Conservation (phyloP, 257 asterid species). For the Anisodus tanguticus region DNA sequence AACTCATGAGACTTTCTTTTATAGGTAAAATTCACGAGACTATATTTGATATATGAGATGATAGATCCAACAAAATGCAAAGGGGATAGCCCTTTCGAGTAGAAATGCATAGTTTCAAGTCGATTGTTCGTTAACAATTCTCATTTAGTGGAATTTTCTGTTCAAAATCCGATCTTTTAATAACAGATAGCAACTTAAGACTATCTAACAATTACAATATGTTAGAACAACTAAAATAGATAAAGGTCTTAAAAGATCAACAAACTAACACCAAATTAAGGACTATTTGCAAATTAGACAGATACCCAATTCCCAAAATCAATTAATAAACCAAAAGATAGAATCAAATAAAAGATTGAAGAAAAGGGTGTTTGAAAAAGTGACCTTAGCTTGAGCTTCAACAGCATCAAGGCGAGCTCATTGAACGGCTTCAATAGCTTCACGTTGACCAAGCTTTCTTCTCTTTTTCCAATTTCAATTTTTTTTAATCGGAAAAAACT, state of each 20-base stretch:
- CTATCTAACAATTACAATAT: constrained; percentile 9
- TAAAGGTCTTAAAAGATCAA: neutral
- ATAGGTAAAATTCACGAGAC: neutral
- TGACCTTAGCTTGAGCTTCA: no score
- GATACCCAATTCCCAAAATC: neutral
- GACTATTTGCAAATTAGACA: neutral
- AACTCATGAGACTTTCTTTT: neutral
- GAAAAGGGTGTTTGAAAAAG: neutral
- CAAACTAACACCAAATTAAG: neutral
- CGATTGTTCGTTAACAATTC: neutral
- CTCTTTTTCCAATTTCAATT: neutral
- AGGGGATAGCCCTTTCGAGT: constrained; percentile 2
- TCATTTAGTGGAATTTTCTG: neutral
- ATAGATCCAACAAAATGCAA: constrained; percentile 3
- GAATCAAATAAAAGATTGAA: neutral
- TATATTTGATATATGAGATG: neutral
- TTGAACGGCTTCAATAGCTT: no score
- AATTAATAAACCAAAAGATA: neutral
- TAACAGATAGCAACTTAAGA: neutral
- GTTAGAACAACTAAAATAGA: neutral
- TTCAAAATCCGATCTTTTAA: neutral
- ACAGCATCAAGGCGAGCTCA: no score
- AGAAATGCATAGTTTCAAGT: neutral
- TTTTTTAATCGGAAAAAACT: no score
- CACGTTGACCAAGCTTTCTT: no score